These are phyloP conservation scores for Marasmius oreades DNA, from an alignment of 1,284 basidiomycete genomes.

Conservation along the genomic window DNA sequence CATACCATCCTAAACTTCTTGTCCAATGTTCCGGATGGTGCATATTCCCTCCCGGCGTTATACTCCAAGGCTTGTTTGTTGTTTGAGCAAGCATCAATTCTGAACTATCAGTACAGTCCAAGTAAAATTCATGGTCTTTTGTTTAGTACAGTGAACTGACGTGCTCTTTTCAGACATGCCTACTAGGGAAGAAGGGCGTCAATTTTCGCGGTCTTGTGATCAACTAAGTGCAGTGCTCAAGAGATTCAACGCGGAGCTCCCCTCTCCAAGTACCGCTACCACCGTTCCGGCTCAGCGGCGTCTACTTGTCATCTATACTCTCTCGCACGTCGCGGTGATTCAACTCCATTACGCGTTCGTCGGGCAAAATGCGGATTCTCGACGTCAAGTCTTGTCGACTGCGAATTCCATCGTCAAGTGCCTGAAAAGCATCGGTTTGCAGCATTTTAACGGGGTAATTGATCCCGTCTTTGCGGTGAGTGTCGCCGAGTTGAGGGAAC, in stretches of 20 bases:
- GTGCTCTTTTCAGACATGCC: not conserved
- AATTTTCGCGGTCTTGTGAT: not conserved
- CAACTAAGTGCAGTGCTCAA: slow-evolving; percentile 1
- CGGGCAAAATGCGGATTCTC: not conserved
- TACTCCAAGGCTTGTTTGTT: slow-evolving; percentile 12
- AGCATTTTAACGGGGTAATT: not conserved
- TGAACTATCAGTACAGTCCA: not conserved
- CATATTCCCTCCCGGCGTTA: slow-evolving; percentile 7
- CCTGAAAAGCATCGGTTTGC: not conserved
- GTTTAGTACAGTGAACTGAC: not conserved
- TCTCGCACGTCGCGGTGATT: slow-evolving; percentile 6
- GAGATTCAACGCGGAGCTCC: slow-evolving; percentile 2
- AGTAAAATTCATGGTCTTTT: not conserved
- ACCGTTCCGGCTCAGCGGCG: not conserved
- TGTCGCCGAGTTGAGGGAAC: not conserved
- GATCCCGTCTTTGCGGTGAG: slow-evolving; percentile 13
- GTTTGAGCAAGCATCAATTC: slow-evolving; percentile 8
- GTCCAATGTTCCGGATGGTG: slow-evolving; percentile 6
- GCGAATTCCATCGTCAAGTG: slow-evolving; percentile 2
- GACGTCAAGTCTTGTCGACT: not conserved
- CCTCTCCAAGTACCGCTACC: not conserved
- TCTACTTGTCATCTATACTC: slow-evolving; percentile 9
- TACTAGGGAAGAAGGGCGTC: not conserved
- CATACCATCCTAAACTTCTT: slow-evolving; percentile 13
- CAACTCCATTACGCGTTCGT: slow-evolving; percentile 5